A percentile compares a stretch with the other conserved stretches of the same genome.
Evolutionary conservation across 768 basidiomycete genomes (phyloP).

Genomic region (Panellus pusillus): DNA sequence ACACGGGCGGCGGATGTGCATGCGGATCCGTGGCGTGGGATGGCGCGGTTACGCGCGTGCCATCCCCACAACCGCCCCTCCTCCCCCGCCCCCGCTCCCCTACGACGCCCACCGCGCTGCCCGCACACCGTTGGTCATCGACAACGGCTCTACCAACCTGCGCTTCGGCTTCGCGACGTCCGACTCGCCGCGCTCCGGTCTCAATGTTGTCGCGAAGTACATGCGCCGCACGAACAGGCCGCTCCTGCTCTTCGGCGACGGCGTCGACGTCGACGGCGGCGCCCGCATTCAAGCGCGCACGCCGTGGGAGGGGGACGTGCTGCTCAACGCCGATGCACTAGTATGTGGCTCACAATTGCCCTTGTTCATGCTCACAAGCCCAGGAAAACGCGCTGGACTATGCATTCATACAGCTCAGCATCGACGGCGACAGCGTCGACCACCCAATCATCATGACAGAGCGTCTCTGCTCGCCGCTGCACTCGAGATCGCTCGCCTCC

Average conservation of each 20-base stretch:
- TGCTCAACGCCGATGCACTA: constrained; percentile 90
- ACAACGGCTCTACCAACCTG: constrained; percentile 83
- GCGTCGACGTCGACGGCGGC: constrained; percentile 82
- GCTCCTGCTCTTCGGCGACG: constrained; percentile 83
- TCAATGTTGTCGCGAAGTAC: constrained; percentile 82
- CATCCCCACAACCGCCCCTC: constrained; percentile 30
- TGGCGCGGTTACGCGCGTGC: constrained; percentile 66
- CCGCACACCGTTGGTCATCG: constrained; percentile 74
- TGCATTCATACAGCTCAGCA: constrained; percentile 83
- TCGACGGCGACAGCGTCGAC: constrained; percentile 71
- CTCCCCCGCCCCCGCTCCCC: constrained; percentile 36
- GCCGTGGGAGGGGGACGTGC: constrained; percentile 93
- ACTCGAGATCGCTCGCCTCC: constrained; percentile 86
- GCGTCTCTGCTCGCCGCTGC: constrained; percentile 81
- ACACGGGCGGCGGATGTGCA: constrained; percentile 62
- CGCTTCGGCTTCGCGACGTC: constrained; percentile 82
- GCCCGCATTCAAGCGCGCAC: constrained; percentile 75
- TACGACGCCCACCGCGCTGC: constrained; percentile 53
- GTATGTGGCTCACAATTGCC: constrained; percentile 54
- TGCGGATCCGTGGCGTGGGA: constrained; percentile 89
- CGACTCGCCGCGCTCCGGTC: constrained; percentile 52
- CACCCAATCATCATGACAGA: constrained; percentile 96
- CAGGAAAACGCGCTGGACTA: constrained; percentile 96
- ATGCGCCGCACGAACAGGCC: constrained; percentile 83
- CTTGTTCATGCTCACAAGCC: constrained; percentile 27